Evolutionary conservation across 2,329 filamentous ascomycete species (phyloP).

Genomic region (Penicillium sp.): DNA sequence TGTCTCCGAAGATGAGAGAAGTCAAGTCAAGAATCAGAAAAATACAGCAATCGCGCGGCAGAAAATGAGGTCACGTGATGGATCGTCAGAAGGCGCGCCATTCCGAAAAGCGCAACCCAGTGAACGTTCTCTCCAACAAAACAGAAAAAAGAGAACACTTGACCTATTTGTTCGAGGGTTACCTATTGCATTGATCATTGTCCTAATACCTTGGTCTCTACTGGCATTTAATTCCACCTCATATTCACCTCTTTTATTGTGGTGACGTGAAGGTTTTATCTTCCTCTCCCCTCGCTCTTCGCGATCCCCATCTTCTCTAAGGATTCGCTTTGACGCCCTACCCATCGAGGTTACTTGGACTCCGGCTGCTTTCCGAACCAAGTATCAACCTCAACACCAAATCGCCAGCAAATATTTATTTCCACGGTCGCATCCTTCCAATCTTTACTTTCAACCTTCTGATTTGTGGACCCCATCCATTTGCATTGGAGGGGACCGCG

Average conservation of each 20-base stretch:
- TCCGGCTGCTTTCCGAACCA: conserved; percentile 24
- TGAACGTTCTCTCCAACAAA: conserved; percentile 6
- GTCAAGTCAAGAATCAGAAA: conserved; percentile 6
- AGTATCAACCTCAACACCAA: conserved; percentile 21
- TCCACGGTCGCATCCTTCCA: conserved; percentile 14
- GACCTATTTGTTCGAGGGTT: conserved; percentile 4
- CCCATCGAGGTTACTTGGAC: conserved; percentile 32
- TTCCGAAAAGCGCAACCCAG: conserved; percentile 30
- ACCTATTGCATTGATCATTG: conserved; percentile 10
- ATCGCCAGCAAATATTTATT: conserved; percentile 9
- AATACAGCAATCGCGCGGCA: conserved; percentile 17
- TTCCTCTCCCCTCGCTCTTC: conserved; percentile 20
- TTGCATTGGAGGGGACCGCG: conserved; percentile 18
- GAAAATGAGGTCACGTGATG: conserved; percentile 37
- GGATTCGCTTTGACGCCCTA: conserved; percentile 20
- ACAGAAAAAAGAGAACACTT: conserved; percentile 4
- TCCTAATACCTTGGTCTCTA: neutral
- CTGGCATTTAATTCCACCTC: neutral
- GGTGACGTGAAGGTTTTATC: conserved; percentile 5
- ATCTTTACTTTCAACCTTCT: conserved; percentile 7
- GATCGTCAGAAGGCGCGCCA: conserved; percentile 35
- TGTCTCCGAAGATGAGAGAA: conserved; percentile 5
- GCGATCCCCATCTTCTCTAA: conserved; percentile 29
- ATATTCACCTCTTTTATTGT: conserved; percentile 1
- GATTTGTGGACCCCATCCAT: conserved; percentile 5